Conservation (phyloP, 2,329 filamentous ascomycete genomes). For the Sporothrix variecibatus region DNA sequence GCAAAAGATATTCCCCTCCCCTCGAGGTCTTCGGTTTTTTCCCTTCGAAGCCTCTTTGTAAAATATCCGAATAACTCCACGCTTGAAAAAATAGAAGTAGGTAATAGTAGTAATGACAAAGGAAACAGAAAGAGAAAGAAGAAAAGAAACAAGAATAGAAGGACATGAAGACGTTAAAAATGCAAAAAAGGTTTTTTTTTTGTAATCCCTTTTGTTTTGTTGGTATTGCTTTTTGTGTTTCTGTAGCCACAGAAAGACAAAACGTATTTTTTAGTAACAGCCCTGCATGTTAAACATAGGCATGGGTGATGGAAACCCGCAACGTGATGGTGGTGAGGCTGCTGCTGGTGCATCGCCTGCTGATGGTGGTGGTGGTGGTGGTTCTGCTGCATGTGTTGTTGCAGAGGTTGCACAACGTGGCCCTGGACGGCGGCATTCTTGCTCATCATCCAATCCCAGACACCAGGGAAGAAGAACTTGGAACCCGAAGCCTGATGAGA, state of each 20-base stretch:
- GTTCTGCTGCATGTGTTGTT: conserved; percentile 31
- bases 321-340: conserved; percentile 31
- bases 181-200: conserved; percentile 8
- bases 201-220: conserved; percentile 8
- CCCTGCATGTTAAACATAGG: conserved; percentile 20
- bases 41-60: background rate
- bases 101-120: background rate
- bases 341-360: conserved; percentile 47
- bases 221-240: background rate
- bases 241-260: background rate
- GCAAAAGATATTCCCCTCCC: background rate
- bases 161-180: conserved; percentile 15
- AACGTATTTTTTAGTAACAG: conserved; percentile 11
- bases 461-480: conserved; percentile 44
- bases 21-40: background rate
- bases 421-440: conserved; percentile 43
- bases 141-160: conserved; percentile 11
- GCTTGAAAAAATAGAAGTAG: background rate
- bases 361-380: conserved; percentile 26
- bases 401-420: conserved; percentile 40
- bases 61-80: conserved; percentile 9
- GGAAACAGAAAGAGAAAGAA: background rate
- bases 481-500: conserved; percentile 31
- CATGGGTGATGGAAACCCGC: conserved; percentile 19
- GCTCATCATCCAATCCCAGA: conserved; percentile 30